Percentiles rank a stretch among this genome's conserved stretches.
phyloP scores from a whole-genome alignment of 2,329 filamentous ascomycete genomes.

The Colletotrichum sp. region DNA sequence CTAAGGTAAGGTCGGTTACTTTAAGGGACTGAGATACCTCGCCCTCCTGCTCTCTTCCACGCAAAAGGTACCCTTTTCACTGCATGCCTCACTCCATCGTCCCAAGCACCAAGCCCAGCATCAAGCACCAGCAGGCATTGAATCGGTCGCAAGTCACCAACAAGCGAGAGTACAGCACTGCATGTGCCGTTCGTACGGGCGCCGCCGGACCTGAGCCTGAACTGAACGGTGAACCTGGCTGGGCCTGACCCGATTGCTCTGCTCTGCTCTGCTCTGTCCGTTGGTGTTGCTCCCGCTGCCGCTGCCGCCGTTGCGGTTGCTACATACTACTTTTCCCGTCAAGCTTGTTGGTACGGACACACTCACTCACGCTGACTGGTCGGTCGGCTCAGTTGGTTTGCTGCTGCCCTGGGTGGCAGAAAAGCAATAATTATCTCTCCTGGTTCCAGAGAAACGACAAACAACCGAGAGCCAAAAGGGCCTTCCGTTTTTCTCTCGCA shows the following conservation, averaged over 20 bases:
- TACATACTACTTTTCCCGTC: background rate
- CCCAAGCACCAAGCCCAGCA: background rate
- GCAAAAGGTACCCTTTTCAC: background rate
- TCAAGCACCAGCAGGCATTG: background rate
- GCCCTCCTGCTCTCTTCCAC: background rate
- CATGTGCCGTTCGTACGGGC: conserved; percentile 13
- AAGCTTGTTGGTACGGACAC: conserved; percentile 4
- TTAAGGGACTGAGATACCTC: background rate
- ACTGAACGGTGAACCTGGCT: background rate
- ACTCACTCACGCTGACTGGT: background rate
- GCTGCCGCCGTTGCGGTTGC: background rate
- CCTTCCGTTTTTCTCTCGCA: conserved; percentile 3
- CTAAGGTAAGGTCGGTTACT: background rate
- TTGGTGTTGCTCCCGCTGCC: background rate
- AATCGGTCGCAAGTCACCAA: background rate
- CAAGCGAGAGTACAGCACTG: conserved; percentile 4
- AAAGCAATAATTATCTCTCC: conserved; percentile 23
- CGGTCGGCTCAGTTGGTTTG: background rate
- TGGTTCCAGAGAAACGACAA: conserved; percentile 14
- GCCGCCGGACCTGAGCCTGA: conserved; percentile 3
- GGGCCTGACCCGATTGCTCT: background rate
- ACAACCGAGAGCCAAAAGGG: conserved; percentile 18
- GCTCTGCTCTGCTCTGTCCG: background rate
- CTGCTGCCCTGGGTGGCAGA: conserved; percentile 9
- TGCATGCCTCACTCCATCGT: background rate